A percentile compares a stretch with the other conserved stretches of the same genome.
Conservation (phyloP, 495 filamentous ascomycete species). For the Daldinia loculata region DNA sequence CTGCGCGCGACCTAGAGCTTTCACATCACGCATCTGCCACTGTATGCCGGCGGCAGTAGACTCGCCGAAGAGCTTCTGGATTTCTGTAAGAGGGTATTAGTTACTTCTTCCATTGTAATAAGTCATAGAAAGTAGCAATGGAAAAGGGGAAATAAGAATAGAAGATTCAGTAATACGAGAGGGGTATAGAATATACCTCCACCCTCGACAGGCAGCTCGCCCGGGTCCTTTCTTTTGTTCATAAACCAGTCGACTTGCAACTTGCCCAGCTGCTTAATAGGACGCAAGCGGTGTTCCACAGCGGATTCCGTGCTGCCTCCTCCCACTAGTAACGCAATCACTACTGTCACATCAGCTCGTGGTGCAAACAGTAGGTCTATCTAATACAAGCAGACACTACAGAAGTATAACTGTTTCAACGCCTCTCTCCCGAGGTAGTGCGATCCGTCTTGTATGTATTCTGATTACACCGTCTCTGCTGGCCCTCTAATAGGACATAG, state of each 20-base stretch:
- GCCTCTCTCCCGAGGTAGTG: not conserved
- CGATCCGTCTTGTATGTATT: not conserved
- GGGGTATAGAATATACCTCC: constrained; percentile 28
- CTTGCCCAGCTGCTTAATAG: constrained; percentile 48
- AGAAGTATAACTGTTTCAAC: not conserved
- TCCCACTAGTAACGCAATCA: constrained; percentile 35
- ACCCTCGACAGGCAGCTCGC: constrained; percentile 30
- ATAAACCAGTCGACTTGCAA: constrained; percentile 22
- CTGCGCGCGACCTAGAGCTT: constrained; percentile 50
- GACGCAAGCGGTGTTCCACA: constrained; percentile 58
- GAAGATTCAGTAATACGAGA: not conserved
- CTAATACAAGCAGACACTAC: not conserved
- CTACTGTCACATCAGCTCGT: constrained; percentile 32
- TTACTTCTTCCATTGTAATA: not conserved
- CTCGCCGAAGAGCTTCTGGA: constrained; percentile 55
- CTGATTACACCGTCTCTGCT: not conserved
- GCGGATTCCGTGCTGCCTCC: constrained; percentile 44
- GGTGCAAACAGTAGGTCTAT: not conserved
- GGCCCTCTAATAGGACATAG: not conserved
- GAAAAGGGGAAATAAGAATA: not conserved
- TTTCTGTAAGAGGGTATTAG: constrained; percentile 43
- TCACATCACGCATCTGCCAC: constrained; percentile 59
- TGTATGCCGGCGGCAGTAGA: constrained; percentile 54
- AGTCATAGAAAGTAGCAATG: not conserved
- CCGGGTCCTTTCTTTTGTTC: constrained; percentile 23